Evolutionary conservation across 2,329 filamentous ascomycete genomes (phyloP).

Genomic region (Cucurbitaria berberidis): DNA sequence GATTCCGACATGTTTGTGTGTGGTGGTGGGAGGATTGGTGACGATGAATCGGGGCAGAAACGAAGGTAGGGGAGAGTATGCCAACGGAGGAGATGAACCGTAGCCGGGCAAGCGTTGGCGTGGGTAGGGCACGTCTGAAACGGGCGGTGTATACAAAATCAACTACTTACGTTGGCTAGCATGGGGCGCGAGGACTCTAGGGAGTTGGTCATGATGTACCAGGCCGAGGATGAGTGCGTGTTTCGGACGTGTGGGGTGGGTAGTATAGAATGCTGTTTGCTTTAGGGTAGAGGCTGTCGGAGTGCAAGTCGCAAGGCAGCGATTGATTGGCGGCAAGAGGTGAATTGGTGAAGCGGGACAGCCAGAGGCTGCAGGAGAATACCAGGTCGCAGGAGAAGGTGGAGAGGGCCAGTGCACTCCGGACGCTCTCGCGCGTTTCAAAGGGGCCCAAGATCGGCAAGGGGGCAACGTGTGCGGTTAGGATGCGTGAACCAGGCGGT

Average conservation of each 20-base stretch:
- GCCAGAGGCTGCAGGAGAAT: neutral
- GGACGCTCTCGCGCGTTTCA: slow-evolving; percentile 29
- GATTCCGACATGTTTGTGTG: slow-evolving; percentile 27
- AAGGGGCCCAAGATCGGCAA: slow-evolving; percentile 31
- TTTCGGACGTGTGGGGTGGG: slow-evolving; percentile 9
- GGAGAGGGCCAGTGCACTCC: slow-evolving; percentile 9
- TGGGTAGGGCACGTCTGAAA: slow-evolving; percentile 38
- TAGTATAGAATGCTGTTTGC: slow-evolving; percentile 4
- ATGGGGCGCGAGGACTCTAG: slow-evolving; percentile 50
- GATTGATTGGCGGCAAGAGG: slow-evolving; percentile 4
- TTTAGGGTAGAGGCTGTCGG: neutral
- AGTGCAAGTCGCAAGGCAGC: slow-evolving; percentile 2
- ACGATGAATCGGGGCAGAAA: slow-evolving; percentile 4
- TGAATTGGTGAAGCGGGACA: neutral
- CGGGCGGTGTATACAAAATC: slow-evolving; percentile 31
- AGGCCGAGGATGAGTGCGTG: slow-evolving; percentile 6
- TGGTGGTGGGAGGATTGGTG: slow-evolving; percentile 4
- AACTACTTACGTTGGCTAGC: slow-evolving; percentile 50
- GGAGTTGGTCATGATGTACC: slow-evolving; percentile 46
- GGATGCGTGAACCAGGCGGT: slow-evolving; percentile 22
- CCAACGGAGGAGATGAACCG: slow-evolving; percentile 1
- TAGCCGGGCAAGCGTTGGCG: slow-evolving; percentile 26
- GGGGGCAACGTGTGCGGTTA: slow-evolving; percentile 26
- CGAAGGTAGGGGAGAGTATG: slow-evolving; percentile 18
- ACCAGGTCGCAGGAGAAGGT: slow-evolving; percentile 11